These are phyloP conservation scores for Serendipita indica DNA, from an alignment of 768 basidiomycete genomes.

Conservation along the genomic window DNA sequence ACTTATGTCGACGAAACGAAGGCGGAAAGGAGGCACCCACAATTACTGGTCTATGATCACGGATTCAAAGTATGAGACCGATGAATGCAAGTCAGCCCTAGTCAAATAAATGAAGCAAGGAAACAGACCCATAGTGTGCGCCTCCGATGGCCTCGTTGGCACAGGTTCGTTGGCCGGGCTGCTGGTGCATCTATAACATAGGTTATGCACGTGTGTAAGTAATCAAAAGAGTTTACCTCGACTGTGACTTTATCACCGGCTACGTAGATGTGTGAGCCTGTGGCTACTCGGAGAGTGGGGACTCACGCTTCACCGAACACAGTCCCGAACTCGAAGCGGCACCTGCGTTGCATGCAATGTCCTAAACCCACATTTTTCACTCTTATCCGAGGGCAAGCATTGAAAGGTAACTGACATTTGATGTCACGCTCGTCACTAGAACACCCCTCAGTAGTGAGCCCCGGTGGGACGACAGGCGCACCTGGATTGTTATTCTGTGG, in stretches of 20 bases:
- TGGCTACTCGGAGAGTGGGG: not conserved
- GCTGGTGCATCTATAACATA: conserved; percentile 13
- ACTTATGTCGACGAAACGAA: too few species aligned
- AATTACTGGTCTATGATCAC: too few species aligned
- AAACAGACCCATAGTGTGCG: not conserved
- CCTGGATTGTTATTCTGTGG: not conserved
- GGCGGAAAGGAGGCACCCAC: too few species aligned
- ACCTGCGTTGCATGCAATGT: conserved; percentile 8
- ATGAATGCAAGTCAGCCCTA: too few species aligned
- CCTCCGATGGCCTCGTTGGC: conserved; percentile 10
- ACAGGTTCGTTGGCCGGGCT: conserved; percentile 3
- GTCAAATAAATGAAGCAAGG: not conserved
- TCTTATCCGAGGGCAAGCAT: not conserved
- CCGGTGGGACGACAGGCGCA: not conserved
- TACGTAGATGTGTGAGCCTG: not conserved
- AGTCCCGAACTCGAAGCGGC: not conserved
- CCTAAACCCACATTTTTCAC: not conserved
- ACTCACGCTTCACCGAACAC: not conserved
- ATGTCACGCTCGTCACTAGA: not conserved
- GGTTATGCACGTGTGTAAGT: too few species aligned
- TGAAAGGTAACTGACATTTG: not conserved
- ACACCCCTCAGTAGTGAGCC: not conserved
- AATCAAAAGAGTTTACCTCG: too few species aligned
- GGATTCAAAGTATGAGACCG: too few species aligned
- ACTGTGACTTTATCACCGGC: conserved; percentile 11